Evolutionary conservation across 768 basidiomycete genomes (phyloP).

Genomic region (Lactarius sanguifluus): DNA sequence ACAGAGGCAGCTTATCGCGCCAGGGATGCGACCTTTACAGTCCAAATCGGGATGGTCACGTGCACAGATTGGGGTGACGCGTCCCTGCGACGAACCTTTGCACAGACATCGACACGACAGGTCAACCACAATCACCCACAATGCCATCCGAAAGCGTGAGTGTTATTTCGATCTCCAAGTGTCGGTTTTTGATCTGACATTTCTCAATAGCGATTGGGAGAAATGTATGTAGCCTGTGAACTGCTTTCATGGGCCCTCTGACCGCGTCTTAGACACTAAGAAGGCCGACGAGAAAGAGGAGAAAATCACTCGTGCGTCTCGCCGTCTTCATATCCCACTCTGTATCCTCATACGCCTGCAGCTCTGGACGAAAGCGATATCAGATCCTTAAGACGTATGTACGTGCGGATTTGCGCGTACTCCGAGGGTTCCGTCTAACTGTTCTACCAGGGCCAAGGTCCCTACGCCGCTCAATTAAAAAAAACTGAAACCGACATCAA

Average conservation of each 20-base stretch:
- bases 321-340: not conserved
- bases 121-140: slow-evolving; percentile 32
- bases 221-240: slow-evolving; percentile 66
- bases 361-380: slow-evolving; percentile 98
- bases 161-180: slow-evolving; percentile 26
- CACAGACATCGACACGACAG: slow-evolving; percentile 10
- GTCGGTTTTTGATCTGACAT: slow-evolving; percentile 17
- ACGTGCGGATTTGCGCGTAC: slow-evolving; percentile 32
- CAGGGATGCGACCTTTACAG: slow-evolving; percentile 3
- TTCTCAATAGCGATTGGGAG: slow-evolving; percentile 86
- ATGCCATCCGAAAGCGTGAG: slow-evolving; percentile 98
- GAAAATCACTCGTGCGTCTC: slow-evolving; percentile 66
- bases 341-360: slow-evolving; percentile 37
- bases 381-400: slow-evolving; percentile 99
- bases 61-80: slow-evolving; percentile 36
- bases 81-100: slow-evolving; percentile 33
- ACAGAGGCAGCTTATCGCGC: not conserved
- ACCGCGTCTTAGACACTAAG: slow-evolving; percentile 65
- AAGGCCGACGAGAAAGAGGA: slow-evolving; percentile 83
- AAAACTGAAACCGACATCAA: slow-evolving; percentile 90
- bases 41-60: slow-evolving; percentile 21
- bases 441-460: slow-evolving; percentile 85
- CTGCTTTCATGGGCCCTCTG: not conserved
- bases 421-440: slow-evolving; percentile 10
- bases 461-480: slow-evolving; percentile 87